A percentile compares a stretch with the other conserved stretches of the same genome.
phyloP scores from a whole-genome alignment of 2,329 filamentous ascomycete species.

The Pseudogymnoascus sp. region DNA sequence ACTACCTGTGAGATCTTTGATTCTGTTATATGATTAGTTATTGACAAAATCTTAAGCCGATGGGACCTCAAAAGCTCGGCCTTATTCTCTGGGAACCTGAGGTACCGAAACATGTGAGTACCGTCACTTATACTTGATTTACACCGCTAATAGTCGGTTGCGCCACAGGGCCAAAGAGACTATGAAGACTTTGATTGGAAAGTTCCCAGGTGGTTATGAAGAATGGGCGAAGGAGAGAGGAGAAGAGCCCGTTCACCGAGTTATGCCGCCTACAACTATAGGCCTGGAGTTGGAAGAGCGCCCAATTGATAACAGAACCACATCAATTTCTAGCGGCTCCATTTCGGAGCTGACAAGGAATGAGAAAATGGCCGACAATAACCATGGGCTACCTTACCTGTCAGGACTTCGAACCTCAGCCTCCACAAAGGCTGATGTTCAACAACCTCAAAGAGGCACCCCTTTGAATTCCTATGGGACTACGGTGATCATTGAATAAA shows the following conservation, averaged over 20 bases:
- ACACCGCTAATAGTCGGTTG: neutral
- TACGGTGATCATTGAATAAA: neutral
- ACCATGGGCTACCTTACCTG: neutral
- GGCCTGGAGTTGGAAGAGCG: neutral
- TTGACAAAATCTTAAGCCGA: neutral
- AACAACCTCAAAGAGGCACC: neutral
- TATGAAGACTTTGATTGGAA: neutral
- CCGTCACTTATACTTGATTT: neutral
- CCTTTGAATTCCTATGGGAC: neutral
- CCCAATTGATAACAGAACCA: neutral
- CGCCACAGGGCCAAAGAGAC: neutral
- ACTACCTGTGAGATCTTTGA: neutral
- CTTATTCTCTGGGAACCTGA: neutral
- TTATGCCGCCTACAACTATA: neutral
- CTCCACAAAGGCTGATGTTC: neutral
- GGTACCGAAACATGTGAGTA: neutral
- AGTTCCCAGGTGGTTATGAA: neutral
- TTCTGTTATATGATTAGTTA: neutral
- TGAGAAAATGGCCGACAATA: neutral
- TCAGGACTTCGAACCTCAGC: neutral
- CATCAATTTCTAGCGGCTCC: neutral
- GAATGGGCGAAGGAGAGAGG: neutral
- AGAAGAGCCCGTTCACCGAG: neutral
- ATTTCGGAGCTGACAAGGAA: neutral
- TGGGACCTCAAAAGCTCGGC: neutral